These are phyloP conservation scores for Cinchona pubescens DNA, from an alignment of 257 asterid genomes.

Conservation along the genomic window DNA sequence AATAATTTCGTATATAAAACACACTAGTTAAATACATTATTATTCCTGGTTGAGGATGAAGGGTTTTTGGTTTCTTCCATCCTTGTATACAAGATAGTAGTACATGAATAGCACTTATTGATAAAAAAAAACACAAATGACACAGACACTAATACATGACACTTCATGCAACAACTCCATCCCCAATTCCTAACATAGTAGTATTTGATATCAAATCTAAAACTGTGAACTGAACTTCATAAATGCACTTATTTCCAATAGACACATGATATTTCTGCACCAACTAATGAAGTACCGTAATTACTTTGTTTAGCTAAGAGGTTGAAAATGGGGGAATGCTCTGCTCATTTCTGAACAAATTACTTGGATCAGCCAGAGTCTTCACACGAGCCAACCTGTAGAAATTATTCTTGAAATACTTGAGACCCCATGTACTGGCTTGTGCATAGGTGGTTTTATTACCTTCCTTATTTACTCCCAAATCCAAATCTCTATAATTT, in stretches of 20 bases:
- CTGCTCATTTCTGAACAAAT: conserved; percentile 43
- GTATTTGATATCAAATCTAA: no score
- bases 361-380: conserved; percentile 33
- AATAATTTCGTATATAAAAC: neutral
- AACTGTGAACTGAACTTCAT: neutral
- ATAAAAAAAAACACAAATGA: no score
- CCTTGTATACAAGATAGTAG: no score
- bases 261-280: neutral
- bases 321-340: conserved; percentile 29
- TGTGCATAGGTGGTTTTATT: conserved; percentile 30
- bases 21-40: neutral
- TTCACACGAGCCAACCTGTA: conserved; percentile 38
- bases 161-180: neutral
- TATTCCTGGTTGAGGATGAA: neutral
- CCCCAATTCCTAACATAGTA: no score
- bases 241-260: neutral
- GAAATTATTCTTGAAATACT: conserved; percentile 35
- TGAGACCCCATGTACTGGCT: conserved; percentile 41
- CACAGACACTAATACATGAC: no score
- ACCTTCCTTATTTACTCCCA: conserved; percentile 34
- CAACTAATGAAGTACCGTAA: neutral
- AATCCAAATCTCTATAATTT: conserved; percentile 46
- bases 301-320: neutral
- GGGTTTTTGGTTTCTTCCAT: neutral
- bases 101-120: no score